Evolutionary conservation across 306 rosid species (phyloP).

Genomic region (Amphicarpaea edgeworthii): DNA sequence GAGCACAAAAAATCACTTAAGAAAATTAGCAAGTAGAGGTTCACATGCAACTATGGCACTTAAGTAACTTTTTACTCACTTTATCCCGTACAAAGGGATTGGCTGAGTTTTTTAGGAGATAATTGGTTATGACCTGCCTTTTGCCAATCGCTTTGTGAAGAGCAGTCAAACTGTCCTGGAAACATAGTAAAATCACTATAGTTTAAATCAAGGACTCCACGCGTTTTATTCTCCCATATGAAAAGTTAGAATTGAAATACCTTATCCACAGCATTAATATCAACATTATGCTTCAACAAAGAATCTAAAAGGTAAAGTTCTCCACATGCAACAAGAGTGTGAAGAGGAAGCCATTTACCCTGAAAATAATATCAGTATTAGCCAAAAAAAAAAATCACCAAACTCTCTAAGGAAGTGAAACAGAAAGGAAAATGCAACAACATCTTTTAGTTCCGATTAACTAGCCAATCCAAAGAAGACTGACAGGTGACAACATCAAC

Average conservation of each 20-base stretch:
- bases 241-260: slow-evolving; percentile 50
- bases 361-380: slow-evolving; percentile 50
- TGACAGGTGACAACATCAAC: slow-evolving; percentile 1
- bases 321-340: slow-evolving; percentile 80
- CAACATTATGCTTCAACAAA: slow-evolving; percentile 77
- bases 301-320: slow-evolving; percentile 76
- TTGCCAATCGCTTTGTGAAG: slow-evolving; percentile 85
- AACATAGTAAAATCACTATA: slow-evolving; percentile 27
- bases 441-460: background rate
- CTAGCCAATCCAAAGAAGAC: slow-evolving; percentile 10
- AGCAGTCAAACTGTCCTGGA: slow-evolving; percentile 85
- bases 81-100: slow-evolving; percentile 83
- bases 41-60: slow-evolving; percentile 13
- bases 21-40: slow-evolving; percentile 16
- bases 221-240: slow-evolving; percentile 8
- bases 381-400: slow-evolving; percentile 31
- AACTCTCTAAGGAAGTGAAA: slow-evolving; percentile 6
- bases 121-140: slow-evolving; percentile 74
- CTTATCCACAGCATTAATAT: slow-evolving; percentile 83
- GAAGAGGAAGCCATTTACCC: slow-evolving; percentile 90
- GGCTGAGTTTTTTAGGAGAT: slow-evolving; percentile 85
- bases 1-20: background rate
- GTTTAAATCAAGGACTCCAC: slow-evolving; percentile 12
- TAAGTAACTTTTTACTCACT: slow-evolving; percentile 58
- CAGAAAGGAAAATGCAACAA: background rate